Conservation (phyloP, 2,329 filamentous ascomycete genomes). For the Westerdykella aurantiaca region DNA sequence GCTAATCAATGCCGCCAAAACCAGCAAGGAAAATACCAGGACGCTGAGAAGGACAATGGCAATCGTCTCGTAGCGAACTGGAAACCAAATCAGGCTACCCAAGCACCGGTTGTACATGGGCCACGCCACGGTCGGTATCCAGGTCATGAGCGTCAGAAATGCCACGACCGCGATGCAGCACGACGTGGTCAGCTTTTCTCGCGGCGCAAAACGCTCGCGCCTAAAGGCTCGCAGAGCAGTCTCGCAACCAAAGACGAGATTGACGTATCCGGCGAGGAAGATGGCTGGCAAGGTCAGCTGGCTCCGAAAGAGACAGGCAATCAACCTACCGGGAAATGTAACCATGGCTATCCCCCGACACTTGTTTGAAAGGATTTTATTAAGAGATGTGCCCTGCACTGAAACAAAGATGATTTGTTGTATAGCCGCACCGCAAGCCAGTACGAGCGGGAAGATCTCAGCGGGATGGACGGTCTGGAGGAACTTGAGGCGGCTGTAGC, state of each 20-base stretch:
- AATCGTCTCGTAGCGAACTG: conserved; percentile 55
- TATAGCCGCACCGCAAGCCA: conserved; percentile 34
- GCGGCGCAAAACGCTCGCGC: conserved; percentile 52
- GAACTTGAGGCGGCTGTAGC: conserved; percentile 29
- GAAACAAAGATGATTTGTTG: conserved; percentile 36
- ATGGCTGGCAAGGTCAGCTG: conserved; percentile 47
- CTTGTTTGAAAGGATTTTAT: conserved; percentile 32
- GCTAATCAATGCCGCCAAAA: conserved; percentile 52
- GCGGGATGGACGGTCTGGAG: conserved; percentile 36
- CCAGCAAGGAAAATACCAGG: conserved; percentile 48
- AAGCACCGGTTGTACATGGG: conserved; percentile 58
- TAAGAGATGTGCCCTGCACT: conserved; percentile 36
- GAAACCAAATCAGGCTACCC: conserved; percentile 62
- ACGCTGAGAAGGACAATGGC: conserved; percentile 51
- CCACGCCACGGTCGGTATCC: conserved; percentile 53
- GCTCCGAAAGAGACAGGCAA: not conserved
- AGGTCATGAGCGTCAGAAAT: conserved; percentile 51
- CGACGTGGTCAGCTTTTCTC: conserved; percentile 55
- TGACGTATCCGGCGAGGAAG: conserved; percentile 61
- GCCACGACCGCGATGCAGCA: conserved; percentile 52
- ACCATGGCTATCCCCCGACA: conserved; percentile 34
- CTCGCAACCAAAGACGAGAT: conserved; percentile 61
- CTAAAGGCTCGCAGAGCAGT: conserved; percentile 52
- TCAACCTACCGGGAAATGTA: conserved; percentile 35
- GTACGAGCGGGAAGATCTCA: conserved; percentile 38